Conservation (phyloP, 306 rosid species). For the Ormosia emarginata region DNA sequence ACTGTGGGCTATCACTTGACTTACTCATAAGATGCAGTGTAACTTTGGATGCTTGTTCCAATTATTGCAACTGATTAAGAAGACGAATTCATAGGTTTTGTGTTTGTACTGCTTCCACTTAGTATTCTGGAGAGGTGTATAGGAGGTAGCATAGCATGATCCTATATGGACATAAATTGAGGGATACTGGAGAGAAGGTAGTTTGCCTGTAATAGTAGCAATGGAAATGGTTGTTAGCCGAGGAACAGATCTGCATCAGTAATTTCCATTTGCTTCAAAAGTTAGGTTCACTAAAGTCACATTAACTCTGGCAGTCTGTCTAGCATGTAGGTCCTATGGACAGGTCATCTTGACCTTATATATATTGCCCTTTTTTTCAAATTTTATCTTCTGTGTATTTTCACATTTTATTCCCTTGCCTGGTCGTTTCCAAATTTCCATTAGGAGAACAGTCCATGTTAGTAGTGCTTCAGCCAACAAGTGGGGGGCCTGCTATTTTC, state of each 20-base stretch:
- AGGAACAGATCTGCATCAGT: too few relatives aligned
- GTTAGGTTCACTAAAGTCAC: conserved; percentile 49
- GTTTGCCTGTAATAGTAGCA: too few relatives aligned
- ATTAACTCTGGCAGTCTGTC: conserved; percentile 33
- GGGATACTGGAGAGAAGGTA: too few relatives aligned
- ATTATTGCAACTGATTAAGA: too few relatives aligned
- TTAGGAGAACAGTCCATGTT: conserved; percentile 4
- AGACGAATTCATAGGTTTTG: too few relatives aligned
- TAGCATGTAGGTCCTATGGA: conserved; percentile 36
- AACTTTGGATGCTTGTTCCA: too few relatives aligned
- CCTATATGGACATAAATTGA: too few relatives aligned
- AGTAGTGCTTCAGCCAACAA: background rate
- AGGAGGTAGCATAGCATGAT: background rate
- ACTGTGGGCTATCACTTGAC: too few relatives aligned
- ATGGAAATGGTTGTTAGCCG: too few relatives aligned
- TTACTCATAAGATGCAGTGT: too few relatives aligned
- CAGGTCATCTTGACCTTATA: conserved; percentile 37
- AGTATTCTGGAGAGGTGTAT: background rate
- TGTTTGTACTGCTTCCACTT: background rate
- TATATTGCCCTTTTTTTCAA: too few relatives aligned
- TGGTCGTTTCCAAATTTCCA: conserved; percentile 10
- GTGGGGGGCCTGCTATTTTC: background rate
- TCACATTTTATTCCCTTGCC: conserved; percentile 18
- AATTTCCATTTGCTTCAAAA: too few relatives aligned
- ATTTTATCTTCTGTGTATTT: background rate